phyloP scores from a whole-genome alignment of 108 stramenopile species.

The Nitzschia sp. region DNA sequence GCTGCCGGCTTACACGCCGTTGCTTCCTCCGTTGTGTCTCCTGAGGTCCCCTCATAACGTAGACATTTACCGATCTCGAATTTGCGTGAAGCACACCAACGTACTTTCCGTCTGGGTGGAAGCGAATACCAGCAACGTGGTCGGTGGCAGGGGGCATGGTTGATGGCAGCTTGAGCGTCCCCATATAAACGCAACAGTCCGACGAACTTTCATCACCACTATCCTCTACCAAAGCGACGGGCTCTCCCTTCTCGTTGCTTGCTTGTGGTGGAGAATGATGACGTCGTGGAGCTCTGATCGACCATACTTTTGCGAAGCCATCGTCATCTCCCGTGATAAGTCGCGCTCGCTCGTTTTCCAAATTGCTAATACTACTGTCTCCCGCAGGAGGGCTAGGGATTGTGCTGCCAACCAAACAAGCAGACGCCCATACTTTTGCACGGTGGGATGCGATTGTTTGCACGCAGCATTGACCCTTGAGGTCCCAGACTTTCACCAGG shows the following conservation, averaged over 20 bases:
- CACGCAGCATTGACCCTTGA: slow-evolving; percentile 92
- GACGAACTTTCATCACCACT: slow-evolving; percentile 30
- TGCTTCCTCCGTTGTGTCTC: slow-evolving; percentile 84
- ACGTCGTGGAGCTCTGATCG: slow-evolving; percentile 10
- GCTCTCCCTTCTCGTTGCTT: background rate
- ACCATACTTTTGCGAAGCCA: slow-evolving; percentile 89
- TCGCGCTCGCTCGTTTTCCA: slow-evolving; percentile 52
- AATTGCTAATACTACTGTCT: background rate
- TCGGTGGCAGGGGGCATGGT: slow-evolving; percentile 63
- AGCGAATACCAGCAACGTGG: slow-evolving; percentile 65
- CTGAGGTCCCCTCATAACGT: slow-evolving; percentile 58
- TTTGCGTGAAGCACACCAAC: slow-evolving; percentile 74
- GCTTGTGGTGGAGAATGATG: background rate
- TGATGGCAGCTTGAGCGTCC: slow-evolving; percentile 62
- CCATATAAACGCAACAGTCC: slow-evolving; percentile 74
- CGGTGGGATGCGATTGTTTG: slow-evolving; percentile 96
- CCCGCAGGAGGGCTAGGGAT: too few species aligned
- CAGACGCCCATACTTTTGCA: slow-evolving; percentile 72
- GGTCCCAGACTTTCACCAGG: slow-evolving; percentile 98
- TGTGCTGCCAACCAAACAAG: slow-evolving; percentile 26
- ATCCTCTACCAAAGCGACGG: slow-evolving; percentile 6
- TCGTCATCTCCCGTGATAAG: slow-evolving; percentile 89
- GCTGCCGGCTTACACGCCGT: slow-evolving; percentile 68
- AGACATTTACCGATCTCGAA: slow-evolving; percentile 81
- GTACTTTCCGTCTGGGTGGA: slow-evolving; percentile 73